Percentiles rank a stretch among this genome's conserved stretches.
Evolutionary conservation across 2,329 filamentous ascomycete genomes (phyloP).

Genomic region (Colletotrichum siamense): DNA sequence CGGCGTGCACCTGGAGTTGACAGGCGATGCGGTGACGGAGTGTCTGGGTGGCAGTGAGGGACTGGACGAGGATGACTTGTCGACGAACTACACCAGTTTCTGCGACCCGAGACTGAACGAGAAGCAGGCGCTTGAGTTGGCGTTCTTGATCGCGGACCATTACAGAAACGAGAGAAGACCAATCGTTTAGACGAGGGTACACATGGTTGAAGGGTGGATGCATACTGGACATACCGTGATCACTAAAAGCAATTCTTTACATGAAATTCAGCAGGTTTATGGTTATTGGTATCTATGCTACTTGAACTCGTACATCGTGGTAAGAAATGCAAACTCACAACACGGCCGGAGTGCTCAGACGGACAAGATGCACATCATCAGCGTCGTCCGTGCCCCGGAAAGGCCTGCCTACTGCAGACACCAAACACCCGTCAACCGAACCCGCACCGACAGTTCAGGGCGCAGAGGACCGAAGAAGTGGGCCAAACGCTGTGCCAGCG

Average conservation of each 20-base stretch:
- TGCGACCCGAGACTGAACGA: constrained; percentile 96
- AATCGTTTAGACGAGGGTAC: not conserved
- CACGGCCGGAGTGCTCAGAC: not conserved
- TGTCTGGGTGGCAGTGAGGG: constrained; percentile 91
- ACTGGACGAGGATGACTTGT: constrained; percentile 85
- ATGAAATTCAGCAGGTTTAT: not conserved
- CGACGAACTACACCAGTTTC: constrained; percentile 92
- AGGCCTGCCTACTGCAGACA: not conserved
- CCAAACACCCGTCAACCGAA: not conserved
- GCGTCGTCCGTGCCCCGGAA: not conserved
- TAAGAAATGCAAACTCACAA: not conserved
- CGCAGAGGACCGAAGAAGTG: not conserved
- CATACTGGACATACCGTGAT: not conserved
- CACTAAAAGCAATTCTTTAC: not conserved
- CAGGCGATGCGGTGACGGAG: constrained; percentile 95
- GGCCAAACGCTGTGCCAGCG: not conserved
- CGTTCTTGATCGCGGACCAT: constrained; percentile 90
- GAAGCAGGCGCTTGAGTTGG: constrained; percentile 95
- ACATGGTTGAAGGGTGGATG: not conserved
- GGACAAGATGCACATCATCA: not conserved
- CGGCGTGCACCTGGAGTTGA: constrained; percentile 93
- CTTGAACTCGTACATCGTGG: not conserved
- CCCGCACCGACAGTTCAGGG: not conserved
- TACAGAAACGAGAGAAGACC: constrained; percentile 51
- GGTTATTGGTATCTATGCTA: not conserved